Conservation (phyloP, 2,329 filamentous ascomycete genomes). For the Aciculosporium take region DNA sequence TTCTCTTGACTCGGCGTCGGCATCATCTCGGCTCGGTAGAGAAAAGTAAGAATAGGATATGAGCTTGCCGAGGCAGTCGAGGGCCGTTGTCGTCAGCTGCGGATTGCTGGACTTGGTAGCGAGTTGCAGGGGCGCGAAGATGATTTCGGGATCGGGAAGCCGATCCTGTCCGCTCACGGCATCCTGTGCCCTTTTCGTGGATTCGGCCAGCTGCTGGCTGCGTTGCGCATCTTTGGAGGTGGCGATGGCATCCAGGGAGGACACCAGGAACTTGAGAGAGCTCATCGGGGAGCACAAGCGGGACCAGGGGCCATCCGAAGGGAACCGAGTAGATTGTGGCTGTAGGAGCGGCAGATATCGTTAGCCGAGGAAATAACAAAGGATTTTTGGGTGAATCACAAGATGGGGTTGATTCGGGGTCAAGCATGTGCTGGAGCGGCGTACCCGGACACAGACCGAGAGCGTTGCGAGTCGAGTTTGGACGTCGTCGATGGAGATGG, state of each 20-base stretch:
- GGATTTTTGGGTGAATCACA: background rate
- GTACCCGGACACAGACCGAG: background rate
- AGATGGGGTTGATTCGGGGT: background rate
- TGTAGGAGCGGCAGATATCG: background rate
- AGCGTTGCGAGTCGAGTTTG: background rate
- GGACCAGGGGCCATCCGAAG: slow-evolving; percentile 31
- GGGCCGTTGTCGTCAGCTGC: slow-evolving; percentile 71
- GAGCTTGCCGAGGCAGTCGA: slow-evolving; percentile 97
- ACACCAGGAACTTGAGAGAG: slow-evolving; percentile 91
- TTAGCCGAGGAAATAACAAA: background rate
- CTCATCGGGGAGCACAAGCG: slow-evolving; percentile 52
- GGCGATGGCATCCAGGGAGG: slow-evolving; percentile 82
- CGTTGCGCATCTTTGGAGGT: slow-evolving; percentile 81
- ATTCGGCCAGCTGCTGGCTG: slow-evolving; percentile 70
- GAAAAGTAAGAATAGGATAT: slow-evolving; percentile 99
- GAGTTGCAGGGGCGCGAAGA: slow-evolving; percentile 82
- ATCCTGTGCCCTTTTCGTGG: slow-evolving; percentile 65
- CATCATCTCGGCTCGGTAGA: slow-evolving; percentile 39
- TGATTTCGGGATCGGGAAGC: slow-evolving; percentile 75
- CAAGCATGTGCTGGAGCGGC: background rate
- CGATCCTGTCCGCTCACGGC: slow-evolving; percentile 79
- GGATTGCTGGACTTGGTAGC: slow-evolving; percentile 79
- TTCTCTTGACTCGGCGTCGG: slow-evolving; percentile 20
- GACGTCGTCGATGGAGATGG: too few relatives aligned
- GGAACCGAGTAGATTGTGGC: background rate